Evolutionary conservation across 2,329 filamentous ascomycete genomes (phyloP).

Genomic region (Cladosporium sp.): DNA sequence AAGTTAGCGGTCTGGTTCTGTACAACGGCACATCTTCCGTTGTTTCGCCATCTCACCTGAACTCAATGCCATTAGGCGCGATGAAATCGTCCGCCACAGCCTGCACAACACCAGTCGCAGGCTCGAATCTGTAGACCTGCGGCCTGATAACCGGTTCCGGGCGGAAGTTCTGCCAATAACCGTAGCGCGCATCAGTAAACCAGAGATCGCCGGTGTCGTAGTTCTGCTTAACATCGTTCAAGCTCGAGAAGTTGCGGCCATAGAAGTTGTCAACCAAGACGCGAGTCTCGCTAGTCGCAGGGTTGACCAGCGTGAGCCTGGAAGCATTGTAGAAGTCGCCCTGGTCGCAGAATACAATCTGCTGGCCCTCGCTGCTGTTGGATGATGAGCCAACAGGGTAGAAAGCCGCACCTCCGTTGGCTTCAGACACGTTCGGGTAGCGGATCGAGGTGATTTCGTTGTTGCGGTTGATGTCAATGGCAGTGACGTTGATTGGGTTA

Average conservation of each 20-base stretch:
- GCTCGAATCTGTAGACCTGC: conserved; percentile 62
- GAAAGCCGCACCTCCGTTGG: conserved; percentile 37
- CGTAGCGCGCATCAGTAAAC: conserved; percentile 65
- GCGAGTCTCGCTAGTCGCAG: conserved; percentile 31
- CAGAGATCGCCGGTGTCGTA: conserved; percentile 59
- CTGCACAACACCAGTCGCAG: conserved; percentile 54
- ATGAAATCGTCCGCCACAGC: conserved; percentile 61
- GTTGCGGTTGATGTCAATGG: conserved; percentile 35
- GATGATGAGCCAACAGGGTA: conserved; percentile 36
- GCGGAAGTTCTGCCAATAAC: conserved; percentile 51
- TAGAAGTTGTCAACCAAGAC: conserved; percentile 60
- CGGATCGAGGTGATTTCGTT: conserved; percentile 33
- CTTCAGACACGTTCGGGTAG: conserved; percentile 33
- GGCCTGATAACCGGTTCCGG: conserved; percentile 17
- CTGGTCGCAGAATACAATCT: conserved; percentile 40
- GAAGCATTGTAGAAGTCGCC: conserved; percentile 33
- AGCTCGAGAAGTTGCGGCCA: conserved; percentile 62
- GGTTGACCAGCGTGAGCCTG: conserved; percentile 34
- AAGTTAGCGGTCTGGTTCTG: background rate
- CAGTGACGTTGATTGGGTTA: conserved; percentile 41
- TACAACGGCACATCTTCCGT: background rate
- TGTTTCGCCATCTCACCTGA: conserved; percentile 38
- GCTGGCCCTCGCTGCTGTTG: conserved; percentile 36
- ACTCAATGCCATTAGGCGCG: conserved; percentile 60
- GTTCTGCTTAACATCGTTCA: conserved; percentile 60